phyloP scores from a whole-genome alignment of 768 basidiomycete genomes.

The Rhizopogon vinicolor region DNA sequence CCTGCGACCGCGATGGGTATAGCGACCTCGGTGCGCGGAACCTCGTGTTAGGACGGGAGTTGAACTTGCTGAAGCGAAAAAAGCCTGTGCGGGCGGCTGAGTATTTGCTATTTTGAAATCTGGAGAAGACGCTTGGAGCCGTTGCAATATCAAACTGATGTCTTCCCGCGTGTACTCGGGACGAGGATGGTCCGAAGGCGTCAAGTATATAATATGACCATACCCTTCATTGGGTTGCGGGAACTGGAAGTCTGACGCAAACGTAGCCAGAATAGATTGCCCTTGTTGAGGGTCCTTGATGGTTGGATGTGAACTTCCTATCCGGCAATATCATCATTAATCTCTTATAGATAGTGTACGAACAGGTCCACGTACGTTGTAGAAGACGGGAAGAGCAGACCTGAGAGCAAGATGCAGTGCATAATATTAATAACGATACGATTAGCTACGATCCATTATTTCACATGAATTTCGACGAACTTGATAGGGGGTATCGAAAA shows the following conservation, averaged over 20 bases:
- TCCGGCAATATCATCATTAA: constrained; percentile 12
- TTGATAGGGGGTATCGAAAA: constrained; percentile 74
- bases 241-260: constrained; percentile 53
- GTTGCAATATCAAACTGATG: constrained; percentile 46
- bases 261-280: constrained; percentile 56
- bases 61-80: constrained; percentile 8
- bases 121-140: constrained; percentile 32
- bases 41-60: constrained; percentile 16
- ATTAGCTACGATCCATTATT: neutral
- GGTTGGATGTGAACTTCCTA: constrained; percentile 74
- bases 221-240: constrained; percentile 62
- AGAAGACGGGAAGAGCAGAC: constrained; percentile 57
- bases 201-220: constrained; percentile 46
- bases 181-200: constrained; percentile 31
- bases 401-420: constrained; percentile 31
- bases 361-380: constrained; percentile 41
- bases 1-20: constrained; percentile 11
- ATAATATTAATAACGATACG: constrained; percentile 4
- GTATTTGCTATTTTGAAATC: constrained; percentile 7
- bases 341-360: constrained; percentile 4
- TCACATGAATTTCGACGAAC: constrained; percentile 34
- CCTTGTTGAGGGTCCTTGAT: constrained; percentile 60
- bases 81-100: constrained; percentile 6
- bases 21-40: constrained; percentile 9
- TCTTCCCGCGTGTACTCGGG: constrained; percentile 48